These are phyloP conservation scores for Tardiomyces depauwii DNA, from an alignment of 1,139 yeast species.

Conservation along the genomic window DNA sequence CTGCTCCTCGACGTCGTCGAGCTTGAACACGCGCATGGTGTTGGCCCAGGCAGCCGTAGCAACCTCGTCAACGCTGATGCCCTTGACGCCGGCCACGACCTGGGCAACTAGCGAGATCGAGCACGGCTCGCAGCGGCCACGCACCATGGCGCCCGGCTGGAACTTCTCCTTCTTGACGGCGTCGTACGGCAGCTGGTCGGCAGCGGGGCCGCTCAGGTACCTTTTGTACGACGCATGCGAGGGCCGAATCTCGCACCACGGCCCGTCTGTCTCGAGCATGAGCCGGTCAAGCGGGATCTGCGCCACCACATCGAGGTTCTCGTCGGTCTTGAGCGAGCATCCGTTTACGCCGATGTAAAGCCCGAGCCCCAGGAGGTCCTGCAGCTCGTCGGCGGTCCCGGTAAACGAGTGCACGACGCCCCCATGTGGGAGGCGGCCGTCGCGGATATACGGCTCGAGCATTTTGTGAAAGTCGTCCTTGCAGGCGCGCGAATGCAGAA, in stretches of 20 bases:
- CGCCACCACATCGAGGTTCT: conserved; percentile 56
- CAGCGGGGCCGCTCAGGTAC: conserved; percentile 21
- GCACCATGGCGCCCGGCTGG: conserved; percentile 41
- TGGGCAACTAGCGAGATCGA: conserved; percentile 72
- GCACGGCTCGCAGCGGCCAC: conserved; percentile 89
- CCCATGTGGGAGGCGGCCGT: conserved; percentile 27
- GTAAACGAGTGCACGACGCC: conserved; percentile 94
- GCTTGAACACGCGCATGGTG: conserved; percentile 44
- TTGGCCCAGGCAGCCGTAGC: conserved; percentile 56
- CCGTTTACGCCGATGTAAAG: conserved; percentile 82
- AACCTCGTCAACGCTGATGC: conserved; percentile 39
- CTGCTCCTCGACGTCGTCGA: conserved; percentile 10
- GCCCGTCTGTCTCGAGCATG: conserved; percentile 90
- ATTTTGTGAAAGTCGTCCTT: conserved; percentile 65
- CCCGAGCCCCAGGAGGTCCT: conserved; percentile 42
- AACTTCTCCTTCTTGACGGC: conserved; percentile 55
- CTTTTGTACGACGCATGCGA: conserved; percentile 65
- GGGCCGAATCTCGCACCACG: conserved; percentile 93
- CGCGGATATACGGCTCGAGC: conserved; percentile 43
- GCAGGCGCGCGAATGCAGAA: conserved; percentile 85
- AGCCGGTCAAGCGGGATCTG: conserved; percentile 56
- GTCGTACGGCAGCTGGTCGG: conserved; percentile 29
- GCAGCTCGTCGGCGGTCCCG: conserved; percentile 56
- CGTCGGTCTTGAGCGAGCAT: conserved; percentile 74
- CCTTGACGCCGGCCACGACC: conserved; percentile 52